Percentiles rank a stretch among this genome's conserved stretches.
phyloP scores from a whole-genome alignment of 805 yeast species.

The Hyphopichia homilentoma region DNA sequence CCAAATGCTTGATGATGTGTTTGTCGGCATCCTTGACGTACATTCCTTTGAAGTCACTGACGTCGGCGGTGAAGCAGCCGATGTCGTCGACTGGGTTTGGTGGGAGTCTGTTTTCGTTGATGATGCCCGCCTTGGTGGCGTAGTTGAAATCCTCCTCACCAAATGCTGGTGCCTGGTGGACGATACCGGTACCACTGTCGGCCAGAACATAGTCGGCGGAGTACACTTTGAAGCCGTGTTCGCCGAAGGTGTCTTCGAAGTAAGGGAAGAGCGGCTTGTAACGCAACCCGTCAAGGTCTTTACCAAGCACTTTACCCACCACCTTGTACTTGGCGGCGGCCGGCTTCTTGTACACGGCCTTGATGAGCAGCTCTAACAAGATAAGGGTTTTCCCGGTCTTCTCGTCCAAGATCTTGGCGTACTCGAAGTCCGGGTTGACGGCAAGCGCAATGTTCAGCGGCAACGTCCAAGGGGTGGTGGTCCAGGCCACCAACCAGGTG shows the following conservation, averaged over 20 bases:
- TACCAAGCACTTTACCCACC: conserved; percentile 77
- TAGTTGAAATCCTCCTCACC: conserved; percentile 98
- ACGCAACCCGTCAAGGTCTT: conserved; percentile 70
- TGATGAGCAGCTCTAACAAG: conserved; percentile 76
- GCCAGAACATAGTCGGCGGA: conserved; percentile 80
- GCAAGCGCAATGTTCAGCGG: conserved; percentile 92
- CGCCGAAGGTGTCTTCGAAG: conserved; percentile 72
- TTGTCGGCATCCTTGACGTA: conserved; percentile 97
- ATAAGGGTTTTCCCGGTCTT: conserved; percentile 78
- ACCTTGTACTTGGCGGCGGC: conserved; percentile 81
- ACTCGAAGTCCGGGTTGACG: conserved; percentile 87
- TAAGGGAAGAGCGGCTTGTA: conserved; percentile 83
- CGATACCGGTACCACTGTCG: conserved; percentile 99
- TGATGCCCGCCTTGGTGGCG: conserved; percentile 71
- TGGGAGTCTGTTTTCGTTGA: conserved; percentile 62
- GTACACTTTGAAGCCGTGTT: conserved; percentile 78
- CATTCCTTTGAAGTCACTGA: conserved; percentile 69
- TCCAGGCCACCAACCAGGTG: conserved; percentile 92
- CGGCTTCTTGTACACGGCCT: conserved; percentile 91
- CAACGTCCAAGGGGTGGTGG: conserved; percentile 99
- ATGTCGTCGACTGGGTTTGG: conserved; percentile 95
- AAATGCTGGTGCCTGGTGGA: conserved; percentile 96
- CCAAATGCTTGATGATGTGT: conserved; percentile 78
- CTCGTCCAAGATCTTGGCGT: conserved; percentile 89
- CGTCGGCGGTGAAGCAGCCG: conserved; percentile 78